A percentile compares a stretch with the other conserved stretches of the same genome.
phyloP scores from a whole-genome alignment of 202 grass and related monocot species.

The Dendrocalamus latiflorus region DNA sequence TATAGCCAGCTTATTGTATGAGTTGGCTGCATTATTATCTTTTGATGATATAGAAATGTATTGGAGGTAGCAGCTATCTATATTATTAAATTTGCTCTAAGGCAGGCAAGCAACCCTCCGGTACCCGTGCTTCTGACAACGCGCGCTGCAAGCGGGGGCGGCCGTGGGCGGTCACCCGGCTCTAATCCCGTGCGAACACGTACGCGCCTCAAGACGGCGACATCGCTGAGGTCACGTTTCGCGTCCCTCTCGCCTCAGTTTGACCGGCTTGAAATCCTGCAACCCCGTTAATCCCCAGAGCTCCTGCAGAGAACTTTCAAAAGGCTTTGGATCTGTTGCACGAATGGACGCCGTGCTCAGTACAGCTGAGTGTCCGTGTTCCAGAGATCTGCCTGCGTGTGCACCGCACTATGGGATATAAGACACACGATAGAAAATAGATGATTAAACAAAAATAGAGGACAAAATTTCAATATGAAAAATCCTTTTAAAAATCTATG shows the following conservation, averaged over 20 bases:
- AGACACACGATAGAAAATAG: no score
- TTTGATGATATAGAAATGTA: no score
- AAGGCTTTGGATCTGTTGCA: background rate
- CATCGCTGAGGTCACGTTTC: background rate
- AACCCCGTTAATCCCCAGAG: background rate
- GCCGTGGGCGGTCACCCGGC: background rate
- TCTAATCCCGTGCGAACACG: background rate
- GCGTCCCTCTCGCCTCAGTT: background rate
- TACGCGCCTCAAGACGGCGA: background rate
- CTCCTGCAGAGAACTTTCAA: background rate
- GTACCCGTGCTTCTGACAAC: background rate
- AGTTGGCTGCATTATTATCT: no score
- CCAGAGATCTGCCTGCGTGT: no score
- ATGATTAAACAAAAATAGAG: no score
- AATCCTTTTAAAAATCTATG: no score
- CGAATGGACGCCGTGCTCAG: background rate
- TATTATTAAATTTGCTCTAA: no score
- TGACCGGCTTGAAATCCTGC: background rate
- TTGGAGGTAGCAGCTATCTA: no score
- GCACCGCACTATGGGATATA: no score
- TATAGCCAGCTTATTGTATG: no score
- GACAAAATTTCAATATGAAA: no score
- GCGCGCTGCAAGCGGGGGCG: background rate
- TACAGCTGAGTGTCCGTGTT: background rate
- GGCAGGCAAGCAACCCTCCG: no score